Evolutionary conservation across 805 yeast genomes (phyloP), one percentile per base, ranked within the genome.

Genomic region (Lipomyces chichibuensis): DNA sequence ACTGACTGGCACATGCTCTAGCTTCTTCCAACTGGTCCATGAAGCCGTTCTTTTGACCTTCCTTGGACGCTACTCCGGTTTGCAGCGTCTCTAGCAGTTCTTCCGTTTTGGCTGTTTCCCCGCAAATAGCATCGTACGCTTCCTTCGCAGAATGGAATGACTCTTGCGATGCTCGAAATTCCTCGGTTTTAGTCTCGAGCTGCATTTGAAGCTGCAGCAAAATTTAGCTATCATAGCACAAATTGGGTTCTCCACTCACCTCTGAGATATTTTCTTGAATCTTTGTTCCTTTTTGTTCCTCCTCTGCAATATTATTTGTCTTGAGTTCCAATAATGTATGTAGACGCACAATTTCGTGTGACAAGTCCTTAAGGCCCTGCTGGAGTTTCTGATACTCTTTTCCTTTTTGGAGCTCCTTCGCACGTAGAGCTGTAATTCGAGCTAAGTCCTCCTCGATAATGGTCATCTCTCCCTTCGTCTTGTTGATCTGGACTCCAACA

Each of bases 11-110:
- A 52, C 80, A 82, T 29, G 83, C 83, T 71, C 88, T 88, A 8
- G 86, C 87, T 58, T 85, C 87, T 29, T 71, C 69, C 54, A 92
- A 78, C 73, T 92, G 97, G 1, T 88, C 83, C 69, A 83, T 79
- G 77, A 91, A 93, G 8, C 97, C 97, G 43, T 90, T 88, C 73
- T 88, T 89, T 0, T 88, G 80, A 0, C 87, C 83, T 63, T 96
- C 97, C 66, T 85, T 87, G 0, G 96, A 85, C 0, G 97, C 90
- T n/a, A 93, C 87, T 73, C 98, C 97, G 0, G 97, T 91, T 0
- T 92, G 87, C 53, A 93, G 81, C 0, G 96, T 88, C 0, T 95
- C 89, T 9, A 91, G 78, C 11, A 93, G 81, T 69, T 93, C 97
- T 73, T 91, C 94, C 72, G 90, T 91, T 66, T 81, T 83, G 43